Conservation (phyloP, 768 basidiomycete species). For the Leccinum rimulosum region DNA sequence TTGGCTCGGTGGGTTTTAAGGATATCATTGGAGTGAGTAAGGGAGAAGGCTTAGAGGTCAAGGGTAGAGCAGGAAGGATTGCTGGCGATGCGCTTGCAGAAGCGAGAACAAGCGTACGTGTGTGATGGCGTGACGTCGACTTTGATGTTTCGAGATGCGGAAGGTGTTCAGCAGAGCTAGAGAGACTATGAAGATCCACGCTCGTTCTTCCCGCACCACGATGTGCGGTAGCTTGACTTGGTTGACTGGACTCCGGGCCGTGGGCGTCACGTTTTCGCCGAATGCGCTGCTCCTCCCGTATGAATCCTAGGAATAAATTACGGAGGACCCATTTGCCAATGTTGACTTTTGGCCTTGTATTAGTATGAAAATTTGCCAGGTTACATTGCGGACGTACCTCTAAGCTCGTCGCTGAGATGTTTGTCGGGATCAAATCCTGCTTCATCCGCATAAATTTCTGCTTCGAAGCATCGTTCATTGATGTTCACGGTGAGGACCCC, state of each 20-base stretch:
- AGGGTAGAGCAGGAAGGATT: conserved; percentile 46
- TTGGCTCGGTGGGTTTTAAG: conserved; percentile 31
- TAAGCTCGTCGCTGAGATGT: conserved; percentile 71
- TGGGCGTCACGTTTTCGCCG: conserved; percentile 34
- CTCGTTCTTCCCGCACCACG: conserved; percentile 23
- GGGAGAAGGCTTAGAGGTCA: conserved; percentile 48
- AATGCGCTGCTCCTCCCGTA: conserved; percentile 62
- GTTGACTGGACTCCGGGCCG: conserved; percentile 16
- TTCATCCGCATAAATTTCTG: conserved; percentile 94
- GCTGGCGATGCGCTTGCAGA: conserved; percentile 69
- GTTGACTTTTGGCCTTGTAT: conserved; percentile 57
- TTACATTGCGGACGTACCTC: conserved; percentile 52
- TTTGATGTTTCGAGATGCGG: conserved; percentile 33
- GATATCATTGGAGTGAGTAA: conserved; percentile 62
- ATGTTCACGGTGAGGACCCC: conserved; percentile 87
- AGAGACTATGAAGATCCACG: conserved; percentile 25
- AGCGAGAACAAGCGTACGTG: conserved; percentile 48
- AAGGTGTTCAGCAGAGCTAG: conserved; percentile 20
- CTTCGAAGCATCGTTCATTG: conserved; percentile 87
- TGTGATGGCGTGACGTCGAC: conserved; percentile 22
- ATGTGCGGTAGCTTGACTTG: conserved; percentile 19
- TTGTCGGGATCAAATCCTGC: conserved; percentile 64
- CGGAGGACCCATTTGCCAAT: conserved; percentile 88
- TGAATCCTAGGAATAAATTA: conserved; percentile 80
- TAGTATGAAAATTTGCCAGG: conserved; percentile 5